phyloP scores from a whole-genome alignment of 768 basidiomycete genomes.

The Russula griseocarnosa region DNA sequence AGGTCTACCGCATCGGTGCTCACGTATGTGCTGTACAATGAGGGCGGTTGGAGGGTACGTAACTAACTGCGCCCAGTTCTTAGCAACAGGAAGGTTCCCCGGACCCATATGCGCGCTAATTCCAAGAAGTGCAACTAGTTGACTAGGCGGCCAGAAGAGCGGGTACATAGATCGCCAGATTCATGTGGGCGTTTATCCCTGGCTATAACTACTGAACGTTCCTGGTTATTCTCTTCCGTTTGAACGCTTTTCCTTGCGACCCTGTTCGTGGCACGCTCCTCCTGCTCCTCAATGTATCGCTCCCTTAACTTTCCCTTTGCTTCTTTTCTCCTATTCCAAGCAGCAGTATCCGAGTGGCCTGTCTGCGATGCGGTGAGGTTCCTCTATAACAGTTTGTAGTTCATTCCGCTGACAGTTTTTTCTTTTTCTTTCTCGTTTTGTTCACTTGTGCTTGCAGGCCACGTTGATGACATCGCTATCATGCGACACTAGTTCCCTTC shows the following conservation, averaged over 20 bases:
- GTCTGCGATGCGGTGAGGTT: slow-evolving; percentile 6
- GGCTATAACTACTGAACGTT: slow-evolving; percentile 16
- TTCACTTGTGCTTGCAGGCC: slow-evolving; percentile 1
- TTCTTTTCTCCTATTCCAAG: slow-evolving; percentile 10
- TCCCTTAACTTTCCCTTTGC: neutral
- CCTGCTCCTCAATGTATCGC: slow-evolving; percentile 7
- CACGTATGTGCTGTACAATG: neutral
- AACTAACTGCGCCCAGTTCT: neutral
- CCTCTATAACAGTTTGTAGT: too few species aligned
- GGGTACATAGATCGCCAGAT: slow-evolving; percentile 18
- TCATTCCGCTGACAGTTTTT: neutral
- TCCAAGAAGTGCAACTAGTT: slow-evolving; percentile 16
- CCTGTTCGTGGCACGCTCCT: neutral
- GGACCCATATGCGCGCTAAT: neutral
- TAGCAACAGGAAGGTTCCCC: neutral
- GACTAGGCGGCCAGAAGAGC: slow-evolving; percentile 15
- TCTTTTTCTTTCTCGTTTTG: neutral
- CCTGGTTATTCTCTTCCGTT: neutral
- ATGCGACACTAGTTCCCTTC: neutral
- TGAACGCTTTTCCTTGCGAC: slow-evolving; percentile 1
- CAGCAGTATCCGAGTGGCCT: slow-evolving; percentile 2
- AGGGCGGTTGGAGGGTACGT: neutral
- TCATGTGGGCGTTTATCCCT: neutral
- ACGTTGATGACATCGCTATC: neutral
- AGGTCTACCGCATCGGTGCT: neutral